These are phyloP conservation scores for Phytophthora vignae DNA, from an alignment of 352 stramenopile genomes.

Conservation along the genomic window DNA sequence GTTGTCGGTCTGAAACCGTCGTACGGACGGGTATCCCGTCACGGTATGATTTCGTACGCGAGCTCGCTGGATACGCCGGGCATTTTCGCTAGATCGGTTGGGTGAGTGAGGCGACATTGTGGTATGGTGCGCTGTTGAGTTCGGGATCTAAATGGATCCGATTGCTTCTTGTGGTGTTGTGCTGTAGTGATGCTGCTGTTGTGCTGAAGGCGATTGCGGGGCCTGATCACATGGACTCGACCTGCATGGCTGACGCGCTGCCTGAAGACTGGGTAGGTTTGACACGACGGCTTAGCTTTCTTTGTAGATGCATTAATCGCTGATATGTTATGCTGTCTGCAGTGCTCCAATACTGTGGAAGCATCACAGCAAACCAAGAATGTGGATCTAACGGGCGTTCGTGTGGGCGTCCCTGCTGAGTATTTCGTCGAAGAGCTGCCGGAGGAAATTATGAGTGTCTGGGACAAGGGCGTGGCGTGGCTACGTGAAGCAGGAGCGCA, in stretches of 20 bases:
- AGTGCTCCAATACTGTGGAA: constrained; percentile 53
- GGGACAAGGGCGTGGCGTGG: constrained; percentile 82
- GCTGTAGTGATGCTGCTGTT: constrained; percentile 72
- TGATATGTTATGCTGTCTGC: neutral
- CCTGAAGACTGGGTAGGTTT: constrained; percentile 65
- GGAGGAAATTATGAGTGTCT: constrained; percentile 84
- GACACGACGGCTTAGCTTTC: neutral
- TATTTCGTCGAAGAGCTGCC: constrained; percentile 95
- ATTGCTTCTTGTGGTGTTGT: neutral
- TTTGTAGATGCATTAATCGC: neutral
- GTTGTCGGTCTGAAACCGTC: constrained; percentile 98
- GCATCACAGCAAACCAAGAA: constrained; percentile 30
- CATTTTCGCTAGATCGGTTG: constrained; percentile 90
- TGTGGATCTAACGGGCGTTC: constrained; percentile 75
- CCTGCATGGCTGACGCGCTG: constrained; percentile 60
- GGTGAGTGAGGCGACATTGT: constrained; percentile 38
- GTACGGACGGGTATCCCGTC: constrained; percentile 96
- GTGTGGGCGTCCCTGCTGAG: constrained; percentile 94
- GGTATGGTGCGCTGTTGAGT: neutral
- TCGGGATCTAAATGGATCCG: constrained; percentile 1
- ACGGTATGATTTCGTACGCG: constrained; percentile 97
- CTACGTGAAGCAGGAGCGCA: constrained; percentile 73
- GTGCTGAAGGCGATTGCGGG: constrained; percentile 87
- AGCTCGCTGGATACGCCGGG: constrained; percentile 97
- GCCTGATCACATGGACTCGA: constrained; percentile 86